phyloP scores from a whole-genome alignment of 495 filamentous ascomycete species.

The Podospora appendiculata region DNA sequence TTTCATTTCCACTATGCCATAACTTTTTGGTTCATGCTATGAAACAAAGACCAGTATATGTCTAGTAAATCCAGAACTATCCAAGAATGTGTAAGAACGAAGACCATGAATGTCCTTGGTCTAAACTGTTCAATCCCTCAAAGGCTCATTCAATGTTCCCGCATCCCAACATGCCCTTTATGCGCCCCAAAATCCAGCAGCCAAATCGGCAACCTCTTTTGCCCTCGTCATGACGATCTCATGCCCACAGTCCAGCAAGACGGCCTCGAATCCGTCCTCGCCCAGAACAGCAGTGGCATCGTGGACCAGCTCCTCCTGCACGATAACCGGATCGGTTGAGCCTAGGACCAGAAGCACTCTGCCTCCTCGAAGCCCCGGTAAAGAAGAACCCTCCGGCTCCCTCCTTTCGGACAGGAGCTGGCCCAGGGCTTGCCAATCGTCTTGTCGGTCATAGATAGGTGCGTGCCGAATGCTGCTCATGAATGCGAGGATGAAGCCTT shows the following conservation, averaged over 20 bases:
- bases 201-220: conserved; percentile 29
- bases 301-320: conserved; percentile 42
- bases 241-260: conserved; percentile 39
- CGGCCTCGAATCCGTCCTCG: conserved; percentile 35
- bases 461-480: conserved; percentile 46
- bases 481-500: conserved; percentile 49
- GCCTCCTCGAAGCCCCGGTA: conserved; percentile 35
- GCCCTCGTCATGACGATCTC: conserved; percentile 40
- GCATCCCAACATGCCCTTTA: too few species aligned
- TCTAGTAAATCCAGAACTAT: too few species aligned
- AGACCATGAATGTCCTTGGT: too few species aligned
- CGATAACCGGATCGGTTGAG: conserved; percentile 45
- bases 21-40: too few species aligned
- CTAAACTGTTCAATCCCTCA: too few species aligned
- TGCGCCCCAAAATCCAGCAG: conserved; percentile 31
- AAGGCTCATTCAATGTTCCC: too few species aligned
- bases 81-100: too few species aligned
- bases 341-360: conserved; percentile 46
- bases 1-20: too few species aligned
- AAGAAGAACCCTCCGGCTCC: conserved; percentile 9
- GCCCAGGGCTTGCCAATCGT: conserved; percentile 52
- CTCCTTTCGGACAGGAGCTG: conserved; percentile 35
- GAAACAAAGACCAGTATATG: too few species aligned
- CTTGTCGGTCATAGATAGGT: conserved; percentile 47
- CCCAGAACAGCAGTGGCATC: conserved; percentile 39